Base-by-base conservation (phyloP, 768 basidiomycete species). In the Collybia nuda region DNA sequence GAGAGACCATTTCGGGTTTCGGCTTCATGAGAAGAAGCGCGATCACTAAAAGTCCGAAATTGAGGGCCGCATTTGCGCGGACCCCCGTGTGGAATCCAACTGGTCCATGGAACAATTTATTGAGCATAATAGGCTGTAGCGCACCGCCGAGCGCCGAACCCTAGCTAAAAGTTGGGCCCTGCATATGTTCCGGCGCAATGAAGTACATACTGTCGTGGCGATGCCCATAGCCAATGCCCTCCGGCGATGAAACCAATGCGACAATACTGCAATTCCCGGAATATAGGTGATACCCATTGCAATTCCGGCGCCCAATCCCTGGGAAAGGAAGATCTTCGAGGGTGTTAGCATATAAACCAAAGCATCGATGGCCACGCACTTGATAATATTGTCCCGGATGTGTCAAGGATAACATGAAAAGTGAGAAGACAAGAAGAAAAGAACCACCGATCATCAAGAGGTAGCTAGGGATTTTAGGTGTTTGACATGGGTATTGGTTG, bases 81-180 rank as follows among this genome's bases (percentile, higher is more conserved):
- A 76, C 72, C 14, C 72, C 72, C 29, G 63, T 62, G 77, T 68
- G 82, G 74, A 83, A 70, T 3, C 85, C 81, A n/a, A 77, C 67
- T 2, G 55, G 57, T 5, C 76, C 73, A 47, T 78, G 67, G 52
- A 78, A 75, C 49, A 73, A 66, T 40, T 76, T 70, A 59, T 88
- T 86, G n/a, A 88, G 68, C 70, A 85, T 76, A 56, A 85, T 82
- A 1, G 84, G 82, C 47, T 84, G 82, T n/a, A 86, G 53, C 18
- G 79, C 71, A 11, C 80, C 84, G 5, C 86, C 85, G 15, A 84
- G 57, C 14, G 77, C 80, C 8, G 82, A 73, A 12, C 76, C 74
- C 73, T 76, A 51, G 44, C 53, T 32, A 3, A 11, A 9, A 14
- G 3, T 4, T 32, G 12, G 32, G 3, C 7, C 7, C 14, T 32